Evolutionary conservation across 441 rosid species (phyloP), one percentile per base, ranked within the genome.

Genomic region (Brassica hybrid): DNA sequence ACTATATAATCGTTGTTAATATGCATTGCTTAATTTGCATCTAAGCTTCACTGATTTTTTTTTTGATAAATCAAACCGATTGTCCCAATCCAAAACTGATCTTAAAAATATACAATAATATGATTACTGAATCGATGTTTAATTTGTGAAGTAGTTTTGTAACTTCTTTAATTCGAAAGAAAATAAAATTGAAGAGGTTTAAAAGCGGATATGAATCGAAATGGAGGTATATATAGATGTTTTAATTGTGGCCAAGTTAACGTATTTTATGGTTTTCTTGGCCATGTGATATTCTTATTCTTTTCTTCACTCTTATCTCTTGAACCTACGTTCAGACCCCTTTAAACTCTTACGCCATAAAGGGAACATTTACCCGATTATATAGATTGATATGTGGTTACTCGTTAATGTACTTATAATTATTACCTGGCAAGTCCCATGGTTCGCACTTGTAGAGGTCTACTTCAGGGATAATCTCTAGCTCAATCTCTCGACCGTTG

Each of bases 381-480:
- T 65, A 43, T 43, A 41, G 17, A 7, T 63, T 54, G 36, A 50
- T 50, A 16, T 69, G 43, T 41, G 21, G 32, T 5, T 52, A 34
- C 17, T 14, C 50, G n/a, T 23, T 11, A 36, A 12, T 52, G 65
- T 7, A 30, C 12, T 58, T 8, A 18, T 30, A 6, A 21, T 19
- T 12, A 1, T 6, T 87, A 93, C 98, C 98, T 69, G 98, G 97
- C 58, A 93, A 88, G 73, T 93, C 98, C 97, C 98, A 88, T 2
- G 98, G 98, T 79, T 93, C 98, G 72, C 98, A 89, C 85, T 93
- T 93, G 87, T 93, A 93, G 77, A 93, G 97, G 81, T 93, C 98
- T 27, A 93, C 94, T 86, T 93, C 98, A 41, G 92, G 95, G 70
- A 93, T 91, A 76, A 93, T 80, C 82, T 93, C 95, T 36, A 93